Percentiles rank a stretch among this genome's conserved stretches.
phyloP scores from a whole-genome alignment of 2,329 filamentous ascomycete species.

The Arthrocladium fulminans region DNA sequence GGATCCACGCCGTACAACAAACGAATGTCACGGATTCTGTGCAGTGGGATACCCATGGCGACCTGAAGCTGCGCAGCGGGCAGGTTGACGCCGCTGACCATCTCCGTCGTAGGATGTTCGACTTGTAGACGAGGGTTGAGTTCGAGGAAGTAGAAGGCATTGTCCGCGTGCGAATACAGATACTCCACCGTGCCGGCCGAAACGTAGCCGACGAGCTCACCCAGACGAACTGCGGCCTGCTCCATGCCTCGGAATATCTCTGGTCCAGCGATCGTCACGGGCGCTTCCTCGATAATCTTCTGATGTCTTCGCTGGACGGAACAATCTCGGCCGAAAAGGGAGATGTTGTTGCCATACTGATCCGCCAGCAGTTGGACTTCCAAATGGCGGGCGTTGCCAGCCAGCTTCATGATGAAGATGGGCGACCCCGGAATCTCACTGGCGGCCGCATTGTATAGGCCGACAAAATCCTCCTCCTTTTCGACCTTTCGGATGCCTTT shows the following conservation, averaged over 20 bases:
- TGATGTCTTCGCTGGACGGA: conserved; percentile 97
- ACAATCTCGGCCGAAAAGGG: conserved; percentile 95
- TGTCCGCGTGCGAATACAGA: conserved; percentile 92
- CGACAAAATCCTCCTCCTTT: conserved; percentile 71
- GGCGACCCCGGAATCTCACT: conserved; percentile 97
- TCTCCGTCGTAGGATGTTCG: conserved; percentile 98
- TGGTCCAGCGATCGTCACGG: conserved; percentile 87
- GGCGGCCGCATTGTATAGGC: conserved; percentile 87
- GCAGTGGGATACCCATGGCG: conserved; percentile 94
- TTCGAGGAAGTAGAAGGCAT: conserved; percentile 99
- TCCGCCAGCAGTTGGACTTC: conserved; percentile 96
- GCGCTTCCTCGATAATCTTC: conserved; percentile 99
- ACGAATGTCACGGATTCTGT: conserved; percentile 92
- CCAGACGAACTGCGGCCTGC: conserved; percentile 86
- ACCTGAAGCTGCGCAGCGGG: conserved; percentile 96
- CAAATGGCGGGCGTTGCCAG: conserved; percentile 89
- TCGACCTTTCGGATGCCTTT: conserved; percentile 98
- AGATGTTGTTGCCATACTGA: conserved; percentile 99
- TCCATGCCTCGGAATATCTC: conserved; percentile 94
- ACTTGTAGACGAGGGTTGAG: conserved; percentile 98
- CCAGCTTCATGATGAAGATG: conserved; percentile 99
- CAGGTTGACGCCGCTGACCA: conserved; percentile 96
- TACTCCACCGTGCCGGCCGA: conserved; percentile 98
- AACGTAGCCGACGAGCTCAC: conserved; percentile 91
- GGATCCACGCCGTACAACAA: conserved; percentile 93